Evolutionary conservation across 139 green algal species (phyloP).

Genomic region (Zygnema cylindricum): DNA sequence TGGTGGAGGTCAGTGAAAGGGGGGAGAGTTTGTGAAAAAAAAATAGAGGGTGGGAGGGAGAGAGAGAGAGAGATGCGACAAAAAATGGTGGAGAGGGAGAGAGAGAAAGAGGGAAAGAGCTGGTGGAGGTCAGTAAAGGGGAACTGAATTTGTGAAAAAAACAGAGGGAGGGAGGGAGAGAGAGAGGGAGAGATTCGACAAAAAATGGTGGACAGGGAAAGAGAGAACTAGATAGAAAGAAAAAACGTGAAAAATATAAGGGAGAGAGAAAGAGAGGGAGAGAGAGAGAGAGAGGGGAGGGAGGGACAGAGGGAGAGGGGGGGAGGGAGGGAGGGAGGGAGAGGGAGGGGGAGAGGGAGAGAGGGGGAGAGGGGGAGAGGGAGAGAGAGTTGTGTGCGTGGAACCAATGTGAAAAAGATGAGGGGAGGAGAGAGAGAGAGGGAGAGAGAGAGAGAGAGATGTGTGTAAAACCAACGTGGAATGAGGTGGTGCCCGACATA

Average conservation of each 20-base stretch:
- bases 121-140: constrained; percentile 54
- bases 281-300: neutral
- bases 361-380: neutral
- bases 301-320: neutral
- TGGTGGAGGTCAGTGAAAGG: too few species aligned
- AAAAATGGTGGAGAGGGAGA: too few species aligned
- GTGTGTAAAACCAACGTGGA: neutral
- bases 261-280: neutral
- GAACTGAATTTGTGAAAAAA: too few species aligned
- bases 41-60: too few species aligned
- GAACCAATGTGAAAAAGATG: too few species aligned
- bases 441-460: neutral
- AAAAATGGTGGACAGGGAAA: neutral
- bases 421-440: neutral
- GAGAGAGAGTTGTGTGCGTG: too few species aligned
- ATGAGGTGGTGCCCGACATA: neutral
- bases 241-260: neutral
- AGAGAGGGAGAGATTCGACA: neutral
- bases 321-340: too few species aligned
- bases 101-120: too few species aligned
- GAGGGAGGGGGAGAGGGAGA: neutral
- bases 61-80: too few species aligned
- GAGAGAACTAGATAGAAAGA: neutral
- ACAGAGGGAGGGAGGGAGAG: neutral
- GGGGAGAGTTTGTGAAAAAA: too few species aligned